Conservation (phyloP, 306 rosid genomes). For the Lathyrus tuberosus region DNA sequence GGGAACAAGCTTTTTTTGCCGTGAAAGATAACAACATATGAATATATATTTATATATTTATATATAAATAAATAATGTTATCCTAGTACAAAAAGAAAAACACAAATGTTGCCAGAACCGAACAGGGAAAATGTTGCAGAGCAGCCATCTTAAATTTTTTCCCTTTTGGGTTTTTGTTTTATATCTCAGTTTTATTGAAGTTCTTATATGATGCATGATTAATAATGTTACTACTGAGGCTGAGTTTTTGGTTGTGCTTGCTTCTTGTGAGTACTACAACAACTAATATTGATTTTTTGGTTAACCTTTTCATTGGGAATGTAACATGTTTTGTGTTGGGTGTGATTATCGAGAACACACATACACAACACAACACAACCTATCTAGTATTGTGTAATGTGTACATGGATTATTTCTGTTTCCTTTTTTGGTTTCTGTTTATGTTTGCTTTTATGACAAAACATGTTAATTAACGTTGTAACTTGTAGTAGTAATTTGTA, state of each 20-base stretch:
- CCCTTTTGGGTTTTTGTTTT: constrained; percentile 28
- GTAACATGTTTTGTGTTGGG: constrained; percentile 53
- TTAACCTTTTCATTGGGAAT: constrained; percentile 56
- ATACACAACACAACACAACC: not conserved
- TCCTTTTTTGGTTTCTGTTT: not conserved
- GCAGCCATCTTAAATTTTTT: constrained; percentile 32
- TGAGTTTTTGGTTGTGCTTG: not conserved
- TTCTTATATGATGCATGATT: constrained; percentile 27
- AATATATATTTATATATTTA: not conserved
- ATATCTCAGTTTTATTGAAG: constrained; percentile 22
- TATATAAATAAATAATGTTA: constrained; percentile 1
- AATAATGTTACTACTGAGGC: constrained; percentile 36
- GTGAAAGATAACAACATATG: constrained; percentile 15
- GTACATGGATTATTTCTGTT: not conserved
- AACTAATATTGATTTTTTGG: constrained; percentile 16
- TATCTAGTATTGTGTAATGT: not conserved
- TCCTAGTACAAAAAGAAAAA: constrained; percentile 29
- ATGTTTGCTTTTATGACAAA: not conserved
- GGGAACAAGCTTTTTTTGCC: constrained; percentile 86
- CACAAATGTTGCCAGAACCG: constrained; percentile 33
- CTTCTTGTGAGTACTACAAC: constrained; percentile 3
- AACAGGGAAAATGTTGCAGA: constrained; percentile 31
- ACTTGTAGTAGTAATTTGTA: not conserved
- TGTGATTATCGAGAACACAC: constrained; percentile 45
- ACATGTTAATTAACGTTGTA: not conserved